Evolutionary conservation across 768 basidiomycete species (phyloP), one percentile per base, ranked within the genome.

Genomic region (Boletus subparvulus): DNA sequence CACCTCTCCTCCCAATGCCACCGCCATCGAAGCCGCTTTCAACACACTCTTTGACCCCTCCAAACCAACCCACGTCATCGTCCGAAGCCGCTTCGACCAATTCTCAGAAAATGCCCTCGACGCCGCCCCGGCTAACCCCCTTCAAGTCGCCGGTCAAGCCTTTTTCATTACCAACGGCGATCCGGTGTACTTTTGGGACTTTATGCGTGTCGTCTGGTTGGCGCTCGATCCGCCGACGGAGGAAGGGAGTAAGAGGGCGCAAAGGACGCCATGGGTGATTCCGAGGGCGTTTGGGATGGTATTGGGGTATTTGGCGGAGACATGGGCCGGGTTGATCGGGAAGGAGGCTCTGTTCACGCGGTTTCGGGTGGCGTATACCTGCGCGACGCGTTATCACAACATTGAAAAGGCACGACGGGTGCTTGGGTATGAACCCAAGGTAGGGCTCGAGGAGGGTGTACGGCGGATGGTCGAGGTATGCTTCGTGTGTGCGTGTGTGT

Each of bases 161-260:
- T 99, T 94, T 78, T 96, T 94, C 80, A 91, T 99, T 74, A 95
- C 94, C 54, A 98, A 98, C 67, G 94, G 94, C 59, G 95, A 98
- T 69, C 96, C 95, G 3, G 80, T 87, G 54, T 92, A 92, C 73
- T 98, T 98, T 77, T 99, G 96, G 96, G 94, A 97, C 74, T 87
- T 96, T 66, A 80, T 86, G 32, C 82, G 92, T 7, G 73, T 81
- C 3, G 74, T 97, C n/a, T 98, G 92, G 93, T 74, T 79, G 30
- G 78, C 80, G 21, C 79, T 90, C 52, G 84, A 85, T 67, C 75
- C 77, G 47, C 72, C 75, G n/a, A 74, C 71, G 2, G 66, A 66
- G 14, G 59, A 60, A 13, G 83, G 81, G 7, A 77, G 77, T 60
- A 80, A 82, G 63, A 69, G 74, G 21, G 66, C 68, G 53, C 55